Conservation (phyloP, 83 land plant species). For the Larix sibirica region DNA sequence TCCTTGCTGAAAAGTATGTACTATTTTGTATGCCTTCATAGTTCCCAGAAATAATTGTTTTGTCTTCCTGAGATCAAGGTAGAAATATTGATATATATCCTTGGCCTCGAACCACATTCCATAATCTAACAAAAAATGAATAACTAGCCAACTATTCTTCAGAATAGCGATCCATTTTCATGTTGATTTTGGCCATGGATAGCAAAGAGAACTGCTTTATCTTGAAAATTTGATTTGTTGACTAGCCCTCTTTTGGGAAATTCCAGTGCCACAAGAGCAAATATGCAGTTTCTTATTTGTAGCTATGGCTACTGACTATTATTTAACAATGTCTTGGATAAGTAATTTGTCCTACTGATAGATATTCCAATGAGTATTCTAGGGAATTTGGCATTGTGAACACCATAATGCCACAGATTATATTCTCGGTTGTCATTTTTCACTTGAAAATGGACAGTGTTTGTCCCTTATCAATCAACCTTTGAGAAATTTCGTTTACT, state of each 20-base stretch:
- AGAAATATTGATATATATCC: conserved; percentile 2
- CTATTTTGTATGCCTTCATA: conserved; percentile 12
- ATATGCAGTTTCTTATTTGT: no score
- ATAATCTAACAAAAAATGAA: conserved; percentile 10
- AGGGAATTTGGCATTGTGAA: no score
- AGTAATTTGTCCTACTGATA: no score
- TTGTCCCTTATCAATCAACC: no score
- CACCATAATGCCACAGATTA: no score
- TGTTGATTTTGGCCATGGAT: conserved; percentile 9
- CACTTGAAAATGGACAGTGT: no score
- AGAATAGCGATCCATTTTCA: background rate
- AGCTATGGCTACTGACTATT: no score
- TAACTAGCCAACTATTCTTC: background rate
- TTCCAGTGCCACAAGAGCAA: conserved; percentile 3
- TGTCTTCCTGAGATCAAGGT: conserved; percentile 12
- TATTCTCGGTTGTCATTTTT: no score
- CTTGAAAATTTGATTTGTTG: background rate
- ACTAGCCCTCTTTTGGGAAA: background rate
- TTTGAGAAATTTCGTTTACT: no score
- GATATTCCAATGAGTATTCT: no score
- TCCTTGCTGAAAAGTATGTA: background rate
- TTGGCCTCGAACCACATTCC: background rate
- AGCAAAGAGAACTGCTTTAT: conserved; percentile 16
- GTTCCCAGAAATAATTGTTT: conserved; percentile 14
- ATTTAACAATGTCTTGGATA: no score